Evolutionary conservation across 345 rosid species (phyloP).

Genomic region (Tarenaya hassleriana): DNA sequence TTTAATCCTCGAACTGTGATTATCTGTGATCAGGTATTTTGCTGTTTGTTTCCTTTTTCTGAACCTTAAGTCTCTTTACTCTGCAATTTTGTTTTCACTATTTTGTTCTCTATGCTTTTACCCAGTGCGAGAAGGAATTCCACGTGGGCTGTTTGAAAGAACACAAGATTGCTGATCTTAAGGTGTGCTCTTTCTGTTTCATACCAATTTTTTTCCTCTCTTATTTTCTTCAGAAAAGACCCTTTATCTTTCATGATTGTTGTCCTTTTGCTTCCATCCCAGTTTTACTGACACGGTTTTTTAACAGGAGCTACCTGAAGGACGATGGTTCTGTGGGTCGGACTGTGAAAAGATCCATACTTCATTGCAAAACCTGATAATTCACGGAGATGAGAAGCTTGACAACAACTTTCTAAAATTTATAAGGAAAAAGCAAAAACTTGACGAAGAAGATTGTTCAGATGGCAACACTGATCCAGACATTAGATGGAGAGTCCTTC

Average conservation of each 20-base stretch:
- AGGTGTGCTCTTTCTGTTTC: slow-evolving; percentile 31
- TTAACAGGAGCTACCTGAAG: slow-evolving; percentile 26
- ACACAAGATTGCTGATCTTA: slow-evolving; percentile 56
- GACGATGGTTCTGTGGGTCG: slow-evolving; percentile 77
- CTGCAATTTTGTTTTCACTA: slow-evolving; percentile 7
- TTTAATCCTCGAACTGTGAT: slow-evolving; percentile 83
- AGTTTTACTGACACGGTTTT: slow-evolving; percentile 4
- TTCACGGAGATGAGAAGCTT: slow-evolving; percentile 43
- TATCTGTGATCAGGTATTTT: slow-evolving; percentile 75
- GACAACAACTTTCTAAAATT: slow-evolving; percentile 37
- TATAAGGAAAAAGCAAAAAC: slow-evolving; percentile 49
- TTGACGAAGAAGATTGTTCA: slow-evolving; percentile 48
- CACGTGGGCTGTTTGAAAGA: slow-evolving; percentile 84
- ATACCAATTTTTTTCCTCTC: neutral
- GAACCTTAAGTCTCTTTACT: neutral
- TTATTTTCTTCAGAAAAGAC: slow-evolving; percentile 8
- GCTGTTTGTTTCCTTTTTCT: slow-evolving; percentile 10
- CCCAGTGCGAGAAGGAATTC: slow-evolving; percentile 89
- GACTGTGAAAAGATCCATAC: slow-evolving; percentile 57
- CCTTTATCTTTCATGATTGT: slow-evolving; percentile 5
- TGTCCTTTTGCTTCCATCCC: neutral
- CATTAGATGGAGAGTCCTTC: slow-evolving; percentile 54
- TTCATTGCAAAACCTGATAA: slow-evolving; percentile 48
- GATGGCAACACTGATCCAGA: slow-evolving; percentile 28
- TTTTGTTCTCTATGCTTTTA: slow-evolving; percentile 17